Evolutionary conservation across 2,329 filamentous ascomycete species (phyloP).

Genomic region (Biscogniauxia sp.): DNA sequence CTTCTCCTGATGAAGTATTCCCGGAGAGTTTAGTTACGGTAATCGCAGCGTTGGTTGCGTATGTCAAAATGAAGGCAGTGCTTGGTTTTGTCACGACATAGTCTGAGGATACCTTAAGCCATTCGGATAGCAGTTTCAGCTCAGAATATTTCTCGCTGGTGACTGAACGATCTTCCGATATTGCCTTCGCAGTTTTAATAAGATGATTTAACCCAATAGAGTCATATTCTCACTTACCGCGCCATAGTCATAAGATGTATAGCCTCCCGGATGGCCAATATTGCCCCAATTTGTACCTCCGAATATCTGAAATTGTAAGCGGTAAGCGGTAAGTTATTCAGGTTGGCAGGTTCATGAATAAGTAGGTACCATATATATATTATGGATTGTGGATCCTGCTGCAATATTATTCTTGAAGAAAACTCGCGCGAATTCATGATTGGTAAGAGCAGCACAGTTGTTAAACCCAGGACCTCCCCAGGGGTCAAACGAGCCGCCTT

Average conservation of each 20-base stretch:
- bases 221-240: slow-evolving; percentile 48
- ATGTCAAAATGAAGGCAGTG: slow-evolving; percentile 49
- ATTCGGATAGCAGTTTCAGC: slow-evolving; percentile 72
- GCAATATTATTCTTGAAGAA: slow-evolving; percentile 76
- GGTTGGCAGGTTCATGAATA: not conserved
- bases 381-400: slow-evolving; percentile 65
- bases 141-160: slow-evolving; percentile 79
- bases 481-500: slow-evolving; percentile 70
- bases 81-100: slow-evolving; percentile 63
- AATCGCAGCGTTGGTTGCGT: slow-evolving; percentile 49
- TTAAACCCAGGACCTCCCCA: slow-evolving; percentile 72
- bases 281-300: slow-evolving; percentile 90
- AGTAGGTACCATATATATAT: slow-evolving; percentile 51
- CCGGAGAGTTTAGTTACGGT: slow-evolving; percentile 61
- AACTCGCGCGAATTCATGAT: slow-evolving; percentile 70
- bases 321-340: slow-evolving; percentile 47
- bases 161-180: slow-evolving; percentile 62
- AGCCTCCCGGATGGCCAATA: slow-evolving; percentile 65
- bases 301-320: slow-evolving; percentile 46
- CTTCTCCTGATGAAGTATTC: slow-evolving; percentile 39
- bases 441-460: slow-evolving; percentile 60
- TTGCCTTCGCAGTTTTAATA: slow-evolving; percentile 10
- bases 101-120: slow-evolving; percentile 67
- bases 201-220: slow-evolving; percentile 47
- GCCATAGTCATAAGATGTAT: slow-evolving; percentile 58